These are phyloP conservation scores for Penicillium arizonense DNA, from an alignment of 495 filamentous ascomycete species.

Conservation along the genomic window DNA sequence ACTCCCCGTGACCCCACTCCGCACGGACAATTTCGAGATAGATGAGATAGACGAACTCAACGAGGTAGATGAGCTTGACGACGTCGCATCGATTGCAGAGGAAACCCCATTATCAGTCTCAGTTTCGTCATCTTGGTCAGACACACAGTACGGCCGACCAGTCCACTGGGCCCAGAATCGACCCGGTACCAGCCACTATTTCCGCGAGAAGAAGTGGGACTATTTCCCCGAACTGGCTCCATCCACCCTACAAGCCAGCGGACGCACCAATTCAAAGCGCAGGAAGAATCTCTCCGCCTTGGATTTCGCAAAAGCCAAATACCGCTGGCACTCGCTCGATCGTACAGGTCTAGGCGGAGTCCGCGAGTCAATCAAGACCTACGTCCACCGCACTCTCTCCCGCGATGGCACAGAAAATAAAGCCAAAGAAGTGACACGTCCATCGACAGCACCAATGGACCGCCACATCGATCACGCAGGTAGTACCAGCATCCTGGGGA, in stretches of 20 bases:
- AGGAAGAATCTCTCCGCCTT: conserved; percentile 26
- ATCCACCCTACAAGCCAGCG: conserved; percentile 18
- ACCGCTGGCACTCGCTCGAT: conserved; percentile 26
- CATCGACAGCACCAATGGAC: conserved; percentile 18
- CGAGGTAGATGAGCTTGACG: neutral
- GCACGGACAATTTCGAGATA: conserved; percentile 17
- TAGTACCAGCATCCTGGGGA: neutral
- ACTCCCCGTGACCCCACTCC: conserved; percentile 13
- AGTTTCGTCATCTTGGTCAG: conserved; percentile 16
- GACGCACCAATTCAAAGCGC: conserved; percentile 11
- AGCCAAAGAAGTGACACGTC: conserved; percentile 17
- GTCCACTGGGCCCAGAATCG: conserved; percentile 23
- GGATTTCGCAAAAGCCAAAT: conserved; percentile 22
- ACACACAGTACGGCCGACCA: conserved; percentile 28
- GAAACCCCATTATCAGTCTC: neutral
- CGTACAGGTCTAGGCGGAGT: conserved; percentile 25
- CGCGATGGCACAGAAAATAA: conserved; percentile 25
- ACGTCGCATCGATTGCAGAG: neutral
- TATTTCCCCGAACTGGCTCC: conserved; percentile 47
- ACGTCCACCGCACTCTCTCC: conserved; percentile 33
- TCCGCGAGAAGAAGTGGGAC: conserved; percentile 50
- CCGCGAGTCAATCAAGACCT: conserved; percentile 39
- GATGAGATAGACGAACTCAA: neutral
- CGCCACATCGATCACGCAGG: neutral
- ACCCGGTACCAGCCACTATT: conserved; percentile 41